A percentile compares a stretch with the other conserved stretches of the same genome.
Conservation (phyloP, 1,139 yeast species). For the Meyerozyma smithsonii region DNA sequence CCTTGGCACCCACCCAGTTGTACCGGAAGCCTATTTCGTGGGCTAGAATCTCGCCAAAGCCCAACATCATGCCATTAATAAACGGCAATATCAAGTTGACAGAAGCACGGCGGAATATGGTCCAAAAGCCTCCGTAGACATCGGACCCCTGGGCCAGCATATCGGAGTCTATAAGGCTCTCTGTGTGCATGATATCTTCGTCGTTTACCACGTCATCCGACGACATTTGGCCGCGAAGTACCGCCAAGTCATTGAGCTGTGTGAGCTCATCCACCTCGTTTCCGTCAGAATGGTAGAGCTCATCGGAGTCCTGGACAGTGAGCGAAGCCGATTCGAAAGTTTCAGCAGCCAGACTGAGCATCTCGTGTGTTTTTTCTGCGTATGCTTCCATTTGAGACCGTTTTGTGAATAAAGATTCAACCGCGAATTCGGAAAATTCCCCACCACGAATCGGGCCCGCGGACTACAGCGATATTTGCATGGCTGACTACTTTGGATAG, state of each 20-base stretch:
- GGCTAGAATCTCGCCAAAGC: conserved; percentile 93
- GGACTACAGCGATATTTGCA: too few species aligned
- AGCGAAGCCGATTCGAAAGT: neutral
- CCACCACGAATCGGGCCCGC: too few species aligned
- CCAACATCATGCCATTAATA: conserved; percentile 91
- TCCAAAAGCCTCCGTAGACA: conserved; percentile 19
- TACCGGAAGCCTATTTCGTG: conserved; percentile 84
- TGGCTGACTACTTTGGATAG: too few species aligned
- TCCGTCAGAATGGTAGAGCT: neutral
- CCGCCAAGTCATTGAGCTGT: neutral
- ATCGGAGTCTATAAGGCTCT: conserved; percentile 15
- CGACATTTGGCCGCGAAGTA: conserved; percentile 2
- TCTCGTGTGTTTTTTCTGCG: neutral
- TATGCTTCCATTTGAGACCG: neutral
- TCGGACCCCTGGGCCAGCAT: neutral
- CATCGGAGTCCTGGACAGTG: neutral
- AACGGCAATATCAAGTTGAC: conserved; percentile 83
- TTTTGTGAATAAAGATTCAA: neutral
- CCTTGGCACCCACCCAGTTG: conserved; percentile 75
- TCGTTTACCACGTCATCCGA: conserved; percentile 7
- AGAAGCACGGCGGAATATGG: conserved; percentile 46
- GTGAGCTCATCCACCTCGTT: neutral
- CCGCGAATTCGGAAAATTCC: neutral
- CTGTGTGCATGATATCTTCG: conserved; percentile 20
- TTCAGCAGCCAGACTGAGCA: neutral